phyloP scores from a whole-genome alignment of 2,329 filamentous ascomycete genomes.

The Alternaria solani region DNA sequence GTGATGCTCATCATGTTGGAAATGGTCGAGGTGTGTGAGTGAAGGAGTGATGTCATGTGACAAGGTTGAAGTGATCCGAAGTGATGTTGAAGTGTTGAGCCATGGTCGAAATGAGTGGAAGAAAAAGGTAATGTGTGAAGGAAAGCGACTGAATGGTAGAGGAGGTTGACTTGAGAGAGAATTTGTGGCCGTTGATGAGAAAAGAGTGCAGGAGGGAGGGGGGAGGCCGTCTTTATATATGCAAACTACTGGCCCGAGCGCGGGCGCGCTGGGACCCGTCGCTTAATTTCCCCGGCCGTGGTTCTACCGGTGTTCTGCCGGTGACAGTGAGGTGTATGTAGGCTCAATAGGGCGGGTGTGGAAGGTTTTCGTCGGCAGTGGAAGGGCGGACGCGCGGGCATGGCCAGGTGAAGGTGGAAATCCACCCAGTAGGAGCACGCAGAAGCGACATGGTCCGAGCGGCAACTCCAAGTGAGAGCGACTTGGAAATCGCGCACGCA shows the following conservation, averaged over 20 bases:
- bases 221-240: conserved; percentile 10
- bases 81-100: conserved; percentile 8
- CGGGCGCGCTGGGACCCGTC: not conserved
- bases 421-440: conserved; percentile 1
- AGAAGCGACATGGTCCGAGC: conserved; percentile 17
- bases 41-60: conserved; percentile 10
- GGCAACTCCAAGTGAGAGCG: conserved; percentile 2
- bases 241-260: not conserved
- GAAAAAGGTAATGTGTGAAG: not conserved
- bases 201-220: conserved; percentile 8
- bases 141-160: not conserved
- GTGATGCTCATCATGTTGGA: conserved; percentile 7
- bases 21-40: conserved; percentile 7
- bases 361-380: conserved; percentile 9
- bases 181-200: not conserved
- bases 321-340: conserved; percentile 12
- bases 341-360: conserved; percentile 6
- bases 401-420: conserved; percentile 6
- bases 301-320: conserved; percentile 10
- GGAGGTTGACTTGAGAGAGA: not conserved
- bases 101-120: conserved; percentile 10
- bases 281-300: not conserved
- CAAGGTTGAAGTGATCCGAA: conserved; percentile 12
- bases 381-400: conserved; percentile 1
- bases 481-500: not conserved